phyloP scores from a whole-genome alignment of 2,329 filamentous ascomycete species.

The Verticillium longisporum region DNA sequence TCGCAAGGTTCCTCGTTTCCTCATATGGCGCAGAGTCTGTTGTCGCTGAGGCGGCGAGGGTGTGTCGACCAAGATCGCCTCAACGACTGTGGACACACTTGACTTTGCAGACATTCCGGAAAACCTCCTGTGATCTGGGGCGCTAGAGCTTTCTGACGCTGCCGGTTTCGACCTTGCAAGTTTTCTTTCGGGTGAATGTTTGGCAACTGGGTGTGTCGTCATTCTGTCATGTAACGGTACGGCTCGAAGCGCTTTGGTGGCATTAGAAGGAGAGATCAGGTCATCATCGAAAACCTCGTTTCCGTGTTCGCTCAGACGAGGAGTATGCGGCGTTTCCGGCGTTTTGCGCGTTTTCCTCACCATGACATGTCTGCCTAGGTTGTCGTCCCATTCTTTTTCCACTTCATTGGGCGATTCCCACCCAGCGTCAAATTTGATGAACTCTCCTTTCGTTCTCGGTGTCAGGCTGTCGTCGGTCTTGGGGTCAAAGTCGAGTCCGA shows the following conservation, averaged over 20 bases:
- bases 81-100: slow-evolving; percentile 48
- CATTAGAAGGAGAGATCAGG: slow-evolving; percentile 42
- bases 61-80: slow-evolving; percentile 49
- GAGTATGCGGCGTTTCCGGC: neutral
- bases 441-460: slow-evolving; percentile 38
- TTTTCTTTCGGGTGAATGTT: slow-evolving; percentile 18
- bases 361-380: slow-evolving; percentile 45
- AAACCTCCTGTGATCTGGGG: slow-evolving; percentile 38
- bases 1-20: slow-evolving; percentile 45
- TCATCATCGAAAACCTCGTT: slow-evolving; percentile 39
- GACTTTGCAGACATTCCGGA: slow-evolving; percentile 51
- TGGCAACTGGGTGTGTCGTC: slow-evolving; percentile 28
- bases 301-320: neutral
- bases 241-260: slow-evolving; percentile 40
- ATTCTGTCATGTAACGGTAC: slow-evolving; percentile 37
- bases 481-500: slow-evolving; percentile 9
- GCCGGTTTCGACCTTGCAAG: slow-evolving; percentile 23
- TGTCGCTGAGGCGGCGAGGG: slow-evolving; percentile 34
- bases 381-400: slow-evolving; percentile 49
- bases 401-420: slow-evolving; percentile 44
- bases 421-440: slow-evolving; percentile 51
- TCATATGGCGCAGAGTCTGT: slow-evolving; percentile 54
- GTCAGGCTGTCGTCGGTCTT: slow-evolving; percentile 28
- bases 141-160: slow-evolving; percentile 30
- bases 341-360: slow-evolving; percentile 36